Conservation (phyloP, 768 basidiomycete genomes). For the Rhodotorula diobovata region DNA sequence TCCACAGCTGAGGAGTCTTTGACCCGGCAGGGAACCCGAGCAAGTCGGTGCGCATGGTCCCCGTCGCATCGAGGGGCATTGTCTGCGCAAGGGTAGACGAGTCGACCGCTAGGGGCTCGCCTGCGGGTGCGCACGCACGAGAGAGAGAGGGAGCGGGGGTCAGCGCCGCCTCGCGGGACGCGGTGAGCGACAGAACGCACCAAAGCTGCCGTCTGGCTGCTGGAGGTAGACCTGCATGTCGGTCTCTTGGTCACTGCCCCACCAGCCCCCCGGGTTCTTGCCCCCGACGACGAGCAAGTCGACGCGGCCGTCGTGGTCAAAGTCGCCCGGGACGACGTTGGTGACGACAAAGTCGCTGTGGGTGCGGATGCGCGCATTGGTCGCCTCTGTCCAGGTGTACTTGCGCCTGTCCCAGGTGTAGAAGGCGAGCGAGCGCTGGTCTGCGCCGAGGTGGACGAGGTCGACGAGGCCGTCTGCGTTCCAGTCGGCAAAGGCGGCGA, state of each 20-base stretch:
- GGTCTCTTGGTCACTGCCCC: constrained; percentile 50
- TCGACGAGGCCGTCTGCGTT: constrained; percentile 94
- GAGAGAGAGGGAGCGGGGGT: too few relatives aligned
- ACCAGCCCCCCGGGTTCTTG: constrained; percentile 51
- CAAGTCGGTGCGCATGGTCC: constrained; percentile 83
- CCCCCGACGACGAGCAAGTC: constrained; percentile 85
- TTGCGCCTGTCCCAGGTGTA: constrained; percentile 78
- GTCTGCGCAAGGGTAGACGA: constrained; percentile 71
- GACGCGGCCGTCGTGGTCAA: constrained; percentile 82
- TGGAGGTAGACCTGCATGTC: constrained; percentile 70
- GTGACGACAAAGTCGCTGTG: constrained; percentile 51
- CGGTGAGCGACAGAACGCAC: constrained; percentile 10
- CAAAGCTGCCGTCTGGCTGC: constrained; percentile 44
- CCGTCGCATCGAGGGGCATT: constrained; percentile 77
- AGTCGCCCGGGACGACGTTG: constrained; percentile 90
- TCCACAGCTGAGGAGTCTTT: constrained; percentile 61
- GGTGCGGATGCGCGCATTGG: constrained; percentile 39
- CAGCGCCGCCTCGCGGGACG: background rate
- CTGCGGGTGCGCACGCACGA: constrained; percentile 5
- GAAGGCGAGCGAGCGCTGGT: constrained; percentile 69
- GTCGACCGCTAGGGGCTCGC: constrained; percentile 49
- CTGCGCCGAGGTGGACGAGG: constrained; percentile 66
- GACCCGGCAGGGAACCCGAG: constrained; percentile 61
- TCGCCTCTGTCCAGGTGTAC: constrained; percentile 50
- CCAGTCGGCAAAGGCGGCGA: constrained; percentile 90